Percentiles rank a stretch among this genome's conserved stretches.
phyloP scores from a whole-genome alignment of 805 yeast species.

The Millerago galiae region DNA sequence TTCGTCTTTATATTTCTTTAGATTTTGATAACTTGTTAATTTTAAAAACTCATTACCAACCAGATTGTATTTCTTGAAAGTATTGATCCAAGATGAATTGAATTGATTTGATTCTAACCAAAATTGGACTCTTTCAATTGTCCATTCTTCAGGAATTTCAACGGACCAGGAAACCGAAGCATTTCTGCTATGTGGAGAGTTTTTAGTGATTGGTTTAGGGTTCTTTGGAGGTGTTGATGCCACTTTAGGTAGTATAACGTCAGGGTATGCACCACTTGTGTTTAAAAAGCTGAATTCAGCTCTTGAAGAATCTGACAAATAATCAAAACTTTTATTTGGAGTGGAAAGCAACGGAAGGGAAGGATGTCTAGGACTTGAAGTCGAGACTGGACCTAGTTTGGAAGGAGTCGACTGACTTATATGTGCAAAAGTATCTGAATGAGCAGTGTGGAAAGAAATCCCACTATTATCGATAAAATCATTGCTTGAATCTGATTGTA shows the following conservation, averaged over 20 bases:
- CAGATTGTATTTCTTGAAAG: slow-evolving; percentile 52
- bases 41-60: slow-evolving; percentile 59
- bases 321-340: slow-evolving; percentile 5
- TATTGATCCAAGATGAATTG: slow-evolving; percentile 65
- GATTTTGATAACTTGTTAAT: slow-evolving; percentile 60
- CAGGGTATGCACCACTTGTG: slow-evolving; percentile 14
- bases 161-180: slow-evolving; percentile 40
- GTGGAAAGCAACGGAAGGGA: slow-evolving; percentile 13
- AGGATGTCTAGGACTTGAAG: slow-evolving; percentile 3
- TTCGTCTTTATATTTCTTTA: slow-evolving; percentile 33
- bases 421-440: slow-evolving; percentile 7
- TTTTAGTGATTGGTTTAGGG: slow-evolving; percentile 1
- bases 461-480: slow-evolving; percentile 1
- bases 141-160: slow-evolving; percentile 61
- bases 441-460: slow-evolving; percentile 18
- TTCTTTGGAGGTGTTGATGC: neutral
- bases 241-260: neutral
- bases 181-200: slow-evolving; percentile 21
- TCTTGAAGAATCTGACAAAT: slow-evolving; percentile 6
- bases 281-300: slow-evolving; percentile 22
- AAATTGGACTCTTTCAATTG: slow-evolving; percentile 50
- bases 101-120: slow-evolving; percentile 72
- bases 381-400: slow-evolving; percentile 15
- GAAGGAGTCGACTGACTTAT: slow-evolving; percentile 8
- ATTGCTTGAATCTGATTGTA: neutral